Conservation (phyloP, 2,329 filamentous ascomycete genomes). For the Daldinia sp. region DNA sequence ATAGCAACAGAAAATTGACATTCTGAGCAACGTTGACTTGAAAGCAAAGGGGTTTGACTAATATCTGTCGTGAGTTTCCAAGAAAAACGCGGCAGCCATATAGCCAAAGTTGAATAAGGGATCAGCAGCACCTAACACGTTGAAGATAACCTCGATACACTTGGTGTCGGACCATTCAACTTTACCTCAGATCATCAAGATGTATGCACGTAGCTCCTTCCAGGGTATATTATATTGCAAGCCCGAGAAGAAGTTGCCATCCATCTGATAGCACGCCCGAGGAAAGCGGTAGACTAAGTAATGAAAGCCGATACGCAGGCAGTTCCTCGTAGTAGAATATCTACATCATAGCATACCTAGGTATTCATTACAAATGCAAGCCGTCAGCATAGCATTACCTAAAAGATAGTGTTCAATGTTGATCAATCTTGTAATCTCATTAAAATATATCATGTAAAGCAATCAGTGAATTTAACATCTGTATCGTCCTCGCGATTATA, state of each 20-base stretch:
- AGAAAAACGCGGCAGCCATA: conserved; percentile 14
- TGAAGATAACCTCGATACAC: conserved; percentile 16
- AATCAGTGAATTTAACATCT: too few species aligned
- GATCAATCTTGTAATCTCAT: too few species aligned
- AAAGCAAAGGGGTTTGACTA: conserved; percentile 33
- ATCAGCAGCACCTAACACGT: not conserved
- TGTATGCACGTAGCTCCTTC: not conserved
- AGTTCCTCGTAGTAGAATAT: too few species aligned
- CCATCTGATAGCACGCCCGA: not conserved
- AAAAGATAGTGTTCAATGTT: too few species aligned
- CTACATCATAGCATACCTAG: too few species aligned
- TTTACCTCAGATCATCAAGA: not conserved
- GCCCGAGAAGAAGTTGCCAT: not conserved
- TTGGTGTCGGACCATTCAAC: conserved; percentile 11
- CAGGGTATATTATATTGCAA: not conserved
- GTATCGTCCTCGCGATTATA: too few species aligned
- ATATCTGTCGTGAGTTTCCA: conserved; percentile 44
- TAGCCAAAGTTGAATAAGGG: conserved; percentile 10
- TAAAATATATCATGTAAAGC: too few species aligned
- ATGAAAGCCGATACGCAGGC: too few species aligned
- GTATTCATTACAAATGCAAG: too few species aligned
- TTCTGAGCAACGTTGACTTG: conserved; percentile 32
- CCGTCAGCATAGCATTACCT: too few species aligned
- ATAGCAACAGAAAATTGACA: conserved; percentile 51
- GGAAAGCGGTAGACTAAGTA: not conserved